Conservation (phyloP, 345 rosid genomes). For the Eucalyptus dawsonii region DNA sequence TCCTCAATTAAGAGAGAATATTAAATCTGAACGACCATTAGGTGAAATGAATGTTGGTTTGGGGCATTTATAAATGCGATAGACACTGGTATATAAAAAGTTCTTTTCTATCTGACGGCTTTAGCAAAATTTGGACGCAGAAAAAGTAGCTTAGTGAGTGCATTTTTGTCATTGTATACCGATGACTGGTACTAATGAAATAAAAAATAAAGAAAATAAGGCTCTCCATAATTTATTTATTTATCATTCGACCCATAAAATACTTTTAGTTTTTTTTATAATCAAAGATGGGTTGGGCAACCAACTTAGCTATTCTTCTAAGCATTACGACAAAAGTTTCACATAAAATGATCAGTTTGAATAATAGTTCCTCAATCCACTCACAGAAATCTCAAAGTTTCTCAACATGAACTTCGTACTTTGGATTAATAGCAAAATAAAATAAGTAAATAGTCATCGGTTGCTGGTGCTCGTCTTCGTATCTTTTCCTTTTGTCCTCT, state of each 20-base stretch:
- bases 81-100: background rate
- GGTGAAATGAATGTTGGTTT: background rate
- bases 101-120: background rate
- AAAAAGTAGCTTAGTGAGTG: background rate
- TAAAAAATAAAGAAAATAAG: background rate
- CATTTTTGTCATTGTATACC: background rate
- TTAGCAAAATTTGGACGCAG: background rate
- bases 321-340: background rate
- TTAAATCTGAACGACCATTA: background rate
- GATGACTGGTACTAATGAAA: background rate
- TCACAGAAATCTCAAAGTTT: background rate
- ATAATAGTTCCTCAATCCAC: too few species aligned
- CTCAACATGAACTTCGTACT: background rate
- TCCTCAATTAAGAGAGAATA: background rate
- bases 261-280: background rate
- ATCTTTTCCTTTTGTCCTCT: background rate
- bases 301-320: background rate
- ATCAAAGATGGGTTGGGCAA: background rate
- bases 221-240: background rate
- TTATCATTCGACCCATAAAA: background rate
- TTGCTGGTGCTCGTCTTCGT: background rate
- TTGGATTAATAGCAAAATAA: background rate
- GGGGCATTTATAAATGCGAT: background rate
- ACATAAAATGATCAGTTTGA: too few species aligned
- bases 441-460: background rate